Evolutionary conservation across 2,329 filamentous ascomycete genomes (phyloP), one percentile per base, ranked within the genome.

Genomic region (Verticillium alfalfae): DNA sequence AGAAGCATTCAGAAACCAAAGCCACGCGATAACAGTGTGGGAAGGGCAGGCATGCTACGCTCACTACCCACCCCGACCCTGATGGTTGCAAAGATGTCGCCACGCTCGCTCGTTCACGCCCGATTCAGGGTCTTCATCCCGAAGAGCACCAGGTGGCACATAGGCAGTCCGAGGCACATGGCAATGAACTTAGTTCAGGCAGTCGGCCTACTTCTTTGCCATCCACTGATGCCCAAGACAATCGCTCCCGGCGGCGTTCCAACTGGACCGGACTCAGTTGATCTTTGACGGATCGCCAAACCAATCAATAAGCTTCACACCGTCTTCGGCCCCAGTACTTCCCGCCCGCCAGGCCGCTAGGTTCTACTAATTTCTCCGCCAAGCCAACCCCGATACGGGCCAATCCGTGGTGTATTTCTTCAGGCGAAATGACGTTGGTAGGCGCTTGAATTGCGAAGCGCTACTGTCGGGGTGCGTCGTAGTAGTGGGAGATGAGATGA

Each of bases 401-500:
- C 60, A 56, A 62, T 59, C 41, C 57, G 45, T 52, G 8, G 45
- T 52, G 45, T 52, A 52, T 52, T 18, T 52, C 45, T 55, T 62
- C 45, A 34, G 49, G 55, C 62, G 59, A 56, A 57, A 59, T 52
- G 38, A 39, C 45, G 52, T 58, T 57, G 45, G 45, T 26, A 22
- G 18, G 9, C 45, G 45, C 45, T 52, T 10, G 45, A 18, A 52
- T 52, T 52, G 45, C 45, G 45, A n/a, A 52, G 45, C 60, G 60
- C 41, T 56, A 26, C 56, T 56, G 49, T 56, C 39, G 57, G 62
- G 62, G 45, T 60, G 56, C 56, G 56, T 52, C 45, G 45, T 52
- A 8, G 22, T 52, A 12, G 45, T 9, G 60, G 62, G 62, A 65
- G 63, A 65, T 64, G 55, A 64, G 56, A 55, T n/a, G 45, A 52